These are phyloP conservation scores for Microbotryum scabiosae DNA, from an alignment of 1,284 basidiomycete genomes.

Conservation along the genomic window DNA sequence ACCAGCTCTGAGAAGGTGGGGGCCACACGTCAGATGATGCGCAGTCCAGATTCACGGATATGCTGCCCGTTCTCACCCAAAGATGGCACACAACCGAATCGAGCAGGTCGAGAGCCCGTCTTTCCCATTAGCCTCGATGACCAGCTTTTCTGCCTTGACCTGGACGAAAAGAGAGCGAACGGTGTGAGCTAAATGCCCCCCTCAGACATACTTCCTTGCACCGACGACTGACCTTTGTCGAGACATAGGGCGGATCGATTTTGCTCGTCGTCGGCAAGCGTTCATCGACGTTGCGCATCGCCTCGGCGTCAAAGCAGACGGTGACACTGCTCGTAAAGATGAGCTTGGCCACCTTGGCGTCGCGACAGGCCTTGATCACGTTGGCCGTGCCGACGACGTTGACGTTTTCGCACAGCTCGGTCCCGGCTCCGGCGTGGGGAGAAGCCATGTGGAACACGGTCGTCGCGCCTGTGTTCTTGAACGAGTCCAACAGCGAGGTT, in stretches of 20 bases:
- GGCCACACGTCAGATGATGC: neutral
- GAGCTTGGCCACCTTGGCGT: conserved; percentile 64
- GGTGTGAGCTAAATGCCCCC: too few relatives aligned
- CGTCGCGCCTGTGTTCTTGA: conserved; percentile 67
- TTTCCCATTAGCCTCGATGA: conserved; percentile 76
- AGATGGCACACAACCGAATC: conserved; percentile 85
- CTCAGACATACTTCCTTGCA: neutral
- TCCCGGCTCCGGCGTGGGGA: conserved; percentile 55
- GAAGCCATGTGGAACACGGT: conserved; percentile 95
- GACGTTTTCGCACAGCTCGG: conserved; percentile 76
- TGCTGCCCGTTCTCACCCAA: conserved; percentile 55
- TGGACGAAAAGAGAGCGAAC: conserved; percentile 5
- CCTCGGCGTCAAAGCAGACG: conserved; percentile 78
- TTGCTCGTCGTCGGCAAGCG: conserved; percentile 59
- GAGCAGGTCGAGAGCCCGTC: conserved; percentile 79
- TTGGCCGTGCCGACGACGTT: conserved; percentile 86
- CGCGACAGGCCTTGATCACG: conserved; percentile 71
- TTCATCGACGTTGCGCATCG: conserved; percentile 83
- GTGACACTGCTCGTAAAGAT: conserved; percentile 94
- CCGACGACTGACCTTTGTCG: conserved; percentile 58
- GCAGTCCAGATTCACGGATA: neutral
- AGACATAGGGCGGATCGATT: conserved; percentile 13
- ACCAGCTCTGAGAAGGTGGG: conserved; percentile 55
- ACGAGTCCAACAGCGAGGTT: conserved; percentile 57
- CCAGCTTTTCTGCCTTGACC: conserved; percentile 72